Base-by-base conservation (phyloP, 75 land plant genomes). In the Adiantum capillusveneris region DNA sequence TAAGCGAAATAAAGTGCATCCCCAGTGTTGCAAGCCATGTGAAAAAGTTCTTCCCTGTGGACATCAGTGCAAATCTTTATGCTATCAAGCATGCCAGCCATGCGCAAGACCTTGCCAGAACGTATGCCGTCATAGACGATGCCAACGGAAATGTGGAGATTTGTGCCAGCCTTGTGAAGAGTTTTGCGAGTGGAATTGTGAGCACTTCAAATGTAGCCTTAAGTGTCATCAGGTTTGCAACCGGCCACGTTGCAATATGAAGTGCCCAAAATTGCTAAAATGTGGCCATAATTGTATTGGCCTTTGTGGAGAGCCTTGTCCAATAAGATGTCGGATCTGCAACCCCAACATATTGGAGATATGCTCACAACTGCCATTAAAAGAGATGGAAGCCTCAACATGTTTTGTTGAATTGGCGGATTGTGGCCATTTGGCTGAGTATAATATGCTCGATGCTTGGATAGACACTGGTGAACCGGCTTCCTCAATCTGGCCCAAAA, bases 261-360 rank as follows among this genome's bases (percentile, higher is more conserved):
- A 46, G 19, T 63, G 65, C 28, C 48, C 34, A 1, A 63, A 51
- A 50, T 13, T 26, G 36, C 34, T 63, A 14, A 50, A 49, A 11
- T 63, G 65, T 63, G 65, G 65, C 7, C 63, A 61, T 41, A 1
- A 43, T 29, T 61, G 63, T 41, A 61, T 61, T 34, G 63, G 63
- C 5, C 25, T 61, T 2, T 61, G 63, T 61, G 63, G 63, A 1
- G 63, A 61, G 21, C 46, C 46, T 44, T 61, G 63, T 26, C 63
- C 63, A 61, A 29, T 20, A 28, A 61, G 20, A n/a, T 61, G 63
- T 41, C 24, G 63, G 7, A 44, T 25, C 25, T 61, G 63, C n/a
- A 14, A 61, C n/a, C 63, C 63, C 7, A 16, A 61, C 29, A 61
- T 55, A 3, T 2, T 61, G 17, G 63, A 61, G 19, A 41, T 44